These are phyloP conservation scores for Calycina marina DNA, from an alignment of 2,329 filamentous ascomycete species.

Conservation along the genomic window DNA sequence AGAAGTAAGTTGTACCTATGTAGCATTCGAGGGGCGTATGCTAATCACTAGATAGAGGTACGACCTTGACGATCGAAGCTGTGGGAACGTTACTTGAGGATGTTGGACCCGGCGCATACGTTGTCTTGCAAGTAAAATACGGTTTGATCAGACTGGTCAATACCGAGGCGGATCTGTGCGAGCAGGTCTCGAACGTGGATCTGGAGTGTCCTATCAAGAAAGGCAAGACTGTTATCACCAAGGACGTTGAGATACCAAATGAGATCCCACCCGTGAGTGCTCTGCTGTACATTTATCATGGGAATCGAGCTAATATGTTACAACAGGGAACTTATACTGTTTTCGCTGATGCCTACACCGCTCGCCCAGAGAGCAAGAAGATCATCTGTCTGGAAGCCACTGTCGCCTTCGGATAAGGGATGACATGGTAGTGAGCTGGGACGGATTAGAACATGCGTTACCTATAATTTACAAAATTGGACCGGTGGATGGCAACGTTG, in stretches of 20 bases:
- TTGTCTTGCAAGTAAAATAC: conserved; percentile 80
- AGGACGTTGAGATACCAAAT: conserved; percentile 70
- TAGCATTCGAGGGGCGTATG: neutral
- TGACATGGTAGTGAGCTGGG: neutral
- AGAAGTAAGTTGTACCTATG: neutral
- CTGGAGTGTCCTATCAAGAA: conserved; percentile 77
- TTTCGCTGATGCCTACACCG: conserved; percentile 67
- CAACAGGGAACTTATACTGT: conserved; percentile 78
- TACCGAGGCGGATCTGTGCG: conserved; percentile 71
- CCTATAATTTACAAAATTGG: too few species aligned
- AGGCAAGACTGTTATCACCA: conserved; percentile 58
- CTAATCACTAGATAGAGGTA: conserved; percentile 46
- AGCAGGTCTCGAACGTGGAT: conserved; percentile 78
- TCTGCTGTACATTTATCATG: neutral
- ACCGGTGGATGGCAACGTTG: too few species aligned
- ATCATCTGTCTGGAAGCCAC: conserved; percentile 79
- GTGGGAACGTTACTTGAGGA: conserved; percentile 57
- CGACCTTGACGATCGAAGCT: conserved; percentile 65
- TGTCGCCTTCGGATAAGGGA: conserved; percentile 38
- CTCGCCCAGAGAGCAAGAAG: conserved; percentile 42
- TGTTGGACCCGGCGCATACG: conserved; percentile 66
- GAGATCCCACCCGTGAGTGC: conserved; percentile 75
- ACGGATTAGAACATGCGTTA: too few species aligned
- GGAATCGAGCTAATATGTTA: conserved; percentile 11
- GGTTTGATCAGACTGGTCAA: conserved; percentile 81